These are phyloP conservation scores for Dothiorella sarmentorum DNA, from an alignment of 2,329 filamentous ascomycete species.

Conservation along the genomic window DNA sequence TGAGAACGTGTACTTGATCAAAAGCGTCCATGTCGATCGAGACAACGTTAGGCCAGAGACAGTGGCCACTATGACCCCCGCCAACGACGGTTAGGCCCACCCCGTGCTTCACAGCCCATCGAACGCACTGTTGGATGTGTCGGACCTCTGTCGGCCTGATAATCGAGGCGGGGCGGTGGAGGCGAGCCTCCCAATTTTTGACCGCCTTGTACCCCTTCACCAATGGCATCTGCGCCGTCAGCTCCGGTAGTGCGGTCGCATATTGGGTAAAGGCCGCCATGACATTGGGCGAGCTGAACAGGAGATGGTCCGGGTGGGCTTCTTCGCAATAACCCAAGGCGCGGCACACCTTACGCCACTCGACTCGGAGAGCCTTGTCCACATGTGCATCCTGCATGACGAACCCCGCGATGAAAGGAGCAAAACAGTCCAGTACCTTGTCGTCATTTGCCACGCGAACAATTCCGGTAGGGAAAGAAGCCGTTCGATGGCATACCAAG, in stretches of 20 bases:
- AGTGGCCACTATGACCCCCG: slow-evolving; percentile 60
- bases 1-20: slow-evolving; percentile 47
- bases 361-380: slow-evolving; percentile 31
- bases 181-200: slow-evolving; percentile 53
- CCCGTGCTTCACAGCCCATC: slow-evolving; percentile 52
- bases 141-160: slow-evolving; percentile 45
- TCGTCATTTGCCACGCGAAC: slow-evolving; percentile 47
- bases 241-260: slow-evolving; percentile 43
- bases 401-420: slow-evolving; percentile 52
- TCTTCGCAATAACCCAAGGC: slow-evolving; percentile 41
- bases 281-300: slow-evolving; percentile 48
- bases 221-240: slow-evolving; percentile 44
- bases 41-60: slow-evolving; percentile 51
- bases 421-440: slow-evolving; percentile 49
- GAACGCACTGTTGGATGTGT: slow-evolving; percentile 55
- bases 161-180: slow-evolving; percentile 44
- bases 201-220: slow-evolving; percentile 31
- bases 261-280: slow-evolving; percentile 52
- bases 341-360: slow-evolving; percentile 56
- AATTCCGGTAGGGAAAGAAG: slow-evolving; percentile 46
- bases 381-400: slow-evolving; percentile 30
- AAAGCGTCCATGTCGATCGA: slow-evolving; percentile 59
- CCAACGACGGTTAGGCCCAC: slow-evolving; percentile 51
- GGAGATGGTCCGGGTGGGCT: slow-evolving; percentile 37
- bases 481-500: slow-evolving; percentile 48